Evolutionary conservation across 2,329 filamentous ascomycete species (phyloP).

Genomic region (Penicillium olsonii): DNA sequence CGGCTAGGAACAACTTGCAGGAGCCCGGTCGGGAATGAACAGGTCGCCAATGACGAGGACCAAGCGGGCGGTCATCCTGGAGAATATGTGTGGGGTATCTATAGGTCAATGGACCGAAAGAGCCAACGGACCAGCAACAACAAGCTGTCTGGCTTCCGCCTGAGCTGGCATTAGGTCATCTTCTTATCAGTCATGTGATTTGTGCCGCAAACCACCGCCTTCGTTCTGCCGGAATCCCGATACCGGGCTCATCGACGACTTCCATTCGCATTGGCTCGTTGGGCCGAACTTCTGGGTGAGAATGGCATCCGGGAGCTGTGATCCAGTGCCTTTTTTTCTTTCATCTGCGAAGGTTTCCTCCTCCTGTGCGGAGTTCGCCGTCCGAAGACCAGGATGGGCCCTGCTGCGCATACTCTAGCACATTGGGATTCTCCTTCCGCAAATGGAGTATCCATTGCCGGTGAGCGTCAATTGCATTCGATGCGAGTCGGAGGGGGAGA

Average conservation of each 20-base stretch:
- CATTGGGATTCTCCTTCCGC: not conserved
- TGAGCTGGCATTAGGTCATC: not conserved
- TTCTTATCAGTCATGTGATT: too few relatives aligned
- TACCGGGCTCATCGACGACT: not conserved
- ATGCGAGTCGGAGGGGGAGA: too few relatives aligned
- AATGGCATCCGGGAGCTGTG: constrained; percentile 10
- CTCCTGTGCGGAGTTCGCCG: constrained; percentile 17
- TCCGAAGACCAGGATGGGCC: constrained; percentile 4
- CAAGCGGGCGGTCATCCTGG: constrained; percentile 74
- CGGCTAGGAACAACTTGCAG: constrained; percentile 52
- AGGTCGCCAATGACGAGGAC: constrained; percentile 91
- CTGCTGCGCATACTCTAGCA: constrained; percentile 16
- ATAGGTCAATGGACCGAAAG: too few relatives aligned
- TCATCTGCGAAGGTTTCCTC: constrained; percentile 2
- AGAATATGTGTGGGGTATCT: constrained; percentile 12
- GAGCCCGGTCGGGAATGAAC: constrained; percentile 88
- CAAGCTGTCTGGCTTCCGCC: constrained; percentile 10
- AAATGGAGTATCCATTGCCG: not conserved
- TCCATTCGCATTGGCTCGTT: constrained; percentile 18
- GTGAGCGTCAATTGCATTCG: not conserved
- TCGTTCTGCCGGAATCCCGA: too few relatives aligned
- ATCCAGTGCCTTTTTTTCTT: constrained; percentile 8
- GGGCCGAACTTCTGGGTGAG: constrained; percentile 16
- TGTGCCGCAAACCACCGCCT: too few relatives aligned
- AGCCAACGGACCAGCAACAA: constrained; percentile 27